Conservation (phyloP, 176 grass and related monocot species). For the Oryza brachyantha region DNA sequence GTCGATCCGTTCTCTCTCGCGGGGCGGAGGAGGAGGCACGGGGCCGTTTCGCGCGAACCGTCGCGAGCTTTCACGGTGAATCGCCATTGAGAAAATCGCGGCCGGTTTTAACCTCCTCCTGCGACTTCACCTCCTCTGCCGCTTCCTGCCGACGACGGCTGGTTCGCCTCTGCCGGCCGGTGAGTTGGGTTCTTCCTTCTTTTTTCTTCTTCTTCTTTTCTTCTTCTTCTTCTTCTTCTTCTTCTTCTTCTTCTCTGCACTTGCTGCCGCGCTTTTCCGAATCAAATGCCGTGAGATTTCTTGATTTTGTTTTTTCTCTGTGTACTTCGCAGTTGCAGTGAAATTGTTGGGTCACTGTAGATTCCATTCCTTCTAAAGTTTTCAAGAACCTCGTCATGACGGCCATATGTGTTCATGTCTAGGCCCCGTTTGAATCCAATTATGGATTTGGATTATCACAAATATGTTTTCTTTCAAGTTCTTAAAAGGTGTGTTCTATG, state of each 20-base stretch:
- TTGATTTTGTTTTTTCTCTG: background rate
- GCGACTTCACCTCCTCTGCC: background rate
- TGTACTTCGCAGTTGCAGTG: background rate
- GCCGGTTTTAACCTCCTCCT: background rate
- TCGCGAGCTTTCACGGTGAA: background rate
- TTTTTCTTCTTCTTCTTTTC: no score
- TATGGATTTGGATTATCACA: no score
- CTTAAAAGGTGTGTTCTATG: no score
- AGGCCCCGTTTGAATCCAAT: no score
- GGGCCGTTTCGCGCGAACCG: conserved; percentile 1
- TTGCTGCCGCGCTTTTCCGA: background rate
- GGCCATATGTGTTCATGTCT: no score
- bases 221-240: no score
- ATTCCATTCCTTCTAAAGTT: background rate
- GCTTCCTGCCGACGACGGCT: no score
- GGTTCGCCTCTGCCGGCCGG: background rate
- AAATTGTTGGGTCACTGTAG: background rate
- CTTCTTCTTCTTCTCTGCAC: background rate
- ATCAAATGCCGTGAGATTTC: background rate
- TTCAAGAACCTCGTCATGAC: no score
- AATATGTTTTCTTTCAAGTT: no score
- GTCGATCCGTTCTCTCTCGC: background rate
- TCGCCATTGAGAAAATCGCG: background rate
- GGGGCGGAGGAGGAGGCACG: background rate
- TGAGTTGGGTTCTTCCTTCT: no score